Base-by-base conservation (phyloP, 495 filamentous ascomycete species). In the Poronia punctata region DNA sequence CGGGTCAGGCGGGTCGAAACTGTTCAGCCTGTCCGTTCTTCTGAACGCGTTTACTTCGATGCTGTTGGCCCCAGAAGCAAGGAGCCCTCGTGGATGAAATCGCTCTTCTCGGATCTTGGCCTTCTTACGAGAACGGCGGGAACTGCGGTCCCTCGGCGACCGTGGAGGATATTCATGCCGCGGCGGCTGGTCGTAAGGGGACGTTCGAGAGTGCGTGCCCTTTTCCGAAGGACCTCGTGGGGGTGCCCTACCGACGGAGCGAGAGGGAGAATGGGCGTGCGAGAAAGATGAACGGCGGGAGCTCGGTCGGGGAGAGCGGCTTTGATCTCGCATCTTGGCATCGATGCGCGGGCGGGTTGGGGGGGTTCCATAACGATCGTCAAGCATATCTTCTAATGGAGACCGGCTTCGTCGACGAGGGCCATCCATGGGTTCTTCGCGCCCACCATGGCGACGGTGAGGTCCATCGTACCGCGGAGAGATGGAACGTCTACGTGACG, bases 21-120 rank as follows among this genome's bases (percentile, higher is more conserved):
- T 60, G 25, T 59, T 57, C 22, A 67, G 62, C 40, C 52, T 62
- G 19, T 66, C 57, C 8, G 62, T 57, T 30, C 69, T 56, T 15
- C 61, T 50, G 2, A 53, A 53, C 61, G 70, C 62, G 20, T 64
- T 68, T 19, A 68, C 67, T 50, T 71, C 69, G 37, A 71, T 53
- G 35, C 63, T 70, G 19, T 70, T 71, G 1, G 64, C 62, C n/a
- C 67, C 67, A 33, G 67, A 69, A 10, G 61, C 50, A 17, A 63
- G 53, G 32, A 66, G 49, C 50, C 25, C 61, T 43, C 40, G 45
- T 37, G 19, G 47, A 49, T 27, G 58, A 27, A 26, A 50, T 35
- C 54, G 56, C 7, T 62, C 59, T 34, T 70, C 61, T 7, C 58
- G 62, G 23, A 42, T 46, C 40, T 54, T 62, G 1, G 52, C 51